These are phyloP conservation scores for Teratosphaeria gauchensis DNA, from an alignment of 2,329 filamentous ascomycete species.

Conservation along the genomic window DNA sequence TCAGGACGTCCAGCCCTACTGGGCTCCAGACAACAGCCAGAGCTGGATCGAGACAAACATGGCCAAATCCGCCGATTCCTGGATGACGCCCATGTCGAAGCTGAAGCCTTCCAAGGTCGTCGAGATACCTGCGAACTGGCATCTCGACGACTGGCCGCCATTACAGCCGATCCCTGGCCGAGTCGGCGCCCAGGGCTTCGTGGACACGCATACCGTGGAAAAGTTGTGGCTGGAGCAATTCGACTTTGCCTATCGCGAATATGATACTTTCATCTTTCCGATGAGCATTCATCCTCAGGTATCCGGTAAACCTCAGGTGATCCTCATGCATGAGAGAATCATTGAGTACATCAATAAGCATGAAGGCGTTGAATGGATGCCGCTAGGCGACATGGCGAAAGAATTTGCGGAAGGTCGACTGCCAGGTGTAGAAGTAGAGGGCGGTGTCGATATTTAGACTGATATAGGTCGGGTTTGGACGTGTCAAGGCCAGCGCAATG, in stretches of 20 bases:
- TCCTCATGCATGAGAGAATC: constrained; percentile 38
- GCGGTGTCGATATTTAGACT: constrained; percentile 11
- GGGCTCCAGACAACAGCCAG: constrained; percentile 17
- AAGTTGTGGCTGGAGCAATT: constrained; percentile 39
- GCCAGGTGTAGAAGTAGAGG: constrained; percentile 25
- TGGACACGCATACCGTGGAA: constrained; percentile 34
- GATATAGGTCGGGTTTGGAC: not conserved
- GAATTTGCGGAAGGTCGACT: constrained; percentile 29
- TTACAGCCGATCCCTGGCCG: constrained; percentile 27
- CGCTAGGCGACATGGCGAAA: constrained; percentile 21
- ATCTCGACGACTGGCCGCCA: constrained; percentile 40
- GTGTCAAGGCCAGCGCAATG: not conserved
- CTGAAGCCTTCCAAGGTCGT: constrained; percentile 28
- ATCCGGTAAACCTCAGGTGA: constrained; percentile 38
- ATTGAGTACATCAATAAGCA: constrained; percentile 38
- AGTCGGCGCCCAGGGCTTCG: constrained; percentile 29
- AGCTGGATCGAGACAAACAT: constrained; percentile 24
- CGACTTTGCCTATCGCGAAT: constrained; percentile 36
- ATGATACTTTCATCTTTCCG: constrained; percentile 39
- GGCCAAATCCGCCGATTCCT: constrained; percentile 23
- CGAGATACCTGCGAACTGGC: constrained; percentile 39
- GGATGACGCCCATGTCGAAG: constrained; percentile 31
- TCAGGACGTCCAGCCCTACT: constrained; percentile 31
- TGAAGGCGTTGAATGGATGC: constrained; percentile 36
- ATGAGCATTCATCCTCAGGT: constrained; percentile 41